phyloP scores from a whole-genome alignment of 371 early-diverging fungal genomes.

The Mucor piriformis region DNA sequence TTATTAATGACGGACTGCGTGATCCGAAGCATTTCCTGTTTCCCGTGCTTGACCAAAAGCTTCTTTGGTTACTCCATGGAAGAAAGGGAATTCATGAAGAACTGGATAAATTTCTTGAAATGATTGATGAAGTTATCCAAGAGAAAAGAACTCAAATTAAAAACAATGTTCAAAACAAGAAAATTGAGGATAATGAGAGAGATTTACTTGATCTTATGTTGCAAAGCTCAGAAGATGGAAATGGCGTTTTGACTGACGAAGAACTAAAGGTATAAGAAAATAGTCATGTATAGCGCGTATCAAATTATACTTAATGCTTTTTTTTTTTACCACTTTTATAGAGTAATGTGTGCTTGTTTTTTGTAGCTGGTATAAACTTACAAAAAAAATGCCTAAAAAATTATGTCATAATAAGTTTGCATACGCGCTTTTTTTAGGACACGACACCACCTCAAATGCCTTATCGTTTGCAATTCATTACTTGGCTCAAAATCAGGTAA shows the following conservation, averaged over 20 bases:
- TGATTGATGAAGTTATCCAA: constrained; percentile 37
- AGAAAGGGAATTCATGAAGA: constrained; percentile 23
- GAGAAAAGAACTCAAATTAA: constrained; percentile 31
- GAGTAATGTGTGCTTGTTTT: constrained; percentile 33
- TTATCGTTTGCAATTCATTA: constrained; percentile 18
- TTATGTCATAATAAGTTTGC: too few relatives aligned
- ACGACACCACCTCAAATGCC: constrained; percentile 55
- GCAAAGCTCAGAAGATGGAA: constrained; percentile 39
- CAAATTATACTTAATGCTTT: background rate
- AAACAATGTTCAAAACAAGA: constrained; percentile 13
- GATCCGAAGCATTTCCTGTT: constrained; percentile 40
- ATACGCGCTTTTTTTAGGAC: background rate
- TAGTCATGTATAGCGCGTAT: background rate
- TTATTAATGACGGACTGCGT: background rate
- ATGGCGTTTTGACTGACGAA: constrained; percentile 32
- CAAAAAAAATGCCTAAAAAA: too few relatives aligned
- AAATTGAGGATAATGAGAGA: constrained; percentile 42
- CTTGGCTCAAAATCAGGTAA: constrained; percentile 34
- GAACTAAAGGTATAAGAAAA: constrained; percentile 33
- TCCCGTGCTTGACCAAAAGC: constrained; percentile 43
- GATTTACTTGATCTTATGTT: constrained; percentile 59
- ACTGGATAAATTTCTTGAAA: constrained; percentile 12
- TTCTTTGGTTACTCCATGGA: constrained; percentile 11
- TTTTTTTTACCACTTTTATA: background rate
- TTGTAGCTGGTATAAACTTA: constrained; percentile 50